These are phyloP conservation scores for Termitomyces sp. DNA, from an alignment of 768 basidiomycete genomes.

Conservation along the genomic window DNA sequence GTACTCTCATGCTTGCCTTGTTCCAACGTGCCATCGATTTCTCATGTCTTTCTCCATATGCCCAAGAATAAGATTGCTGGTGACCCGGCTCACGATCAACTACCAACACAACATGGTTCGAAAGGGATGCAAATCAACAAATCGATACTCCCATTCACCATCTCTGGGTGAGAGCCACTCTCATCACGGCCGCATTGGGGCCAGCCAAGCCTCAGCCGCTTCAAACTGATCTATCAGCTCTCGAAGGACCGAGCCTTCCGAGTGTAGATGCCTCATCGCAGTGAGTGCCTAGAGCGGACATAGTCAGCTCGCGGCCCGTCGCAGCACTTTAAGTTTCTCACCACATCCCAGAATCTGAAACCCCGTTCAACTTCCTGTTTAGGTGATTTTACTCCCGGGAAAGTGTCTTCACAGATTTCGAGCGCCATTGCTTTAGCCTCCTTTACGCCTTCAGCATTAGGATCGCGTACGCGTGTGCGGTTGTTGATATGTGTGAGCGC, in stretches of 20 bases:
- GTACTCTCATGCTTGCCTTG: slow-evolving; percentile 18
- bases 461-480: slow-evolving; percentile 69
- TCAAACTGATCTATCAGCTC: slow-evolving; percentile 96
- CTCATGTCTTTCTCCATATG: slow-evolving; percentile 16
- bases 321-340: slow-evolving; percentile 38
- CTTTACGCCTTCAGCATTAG: slow-evolving; percentile 71
- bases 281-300: slow-evolving; percentile 57
- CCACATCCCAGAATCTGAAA: slow-evolving; percentile 98
- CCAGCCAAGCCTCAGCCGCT: slow-evolving; percentile 90
- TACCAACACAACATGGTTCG: slow-evolving; percentile 14
- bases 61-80: slow-evolving; percentile 17
- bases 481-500: slow-evolving; percentile 87
- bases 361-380: slow-evolving; percentile 90
- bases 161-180: slow-evolving; percentile 3
- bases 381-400: slow-evolving; percentile 86
- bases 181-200: slow-evolving; percentile 80
- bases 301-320: slow-evolving; percentile 2
- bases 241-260: slow-evolving; percentile 72
- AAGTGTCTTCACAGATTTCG: slow-evolving; percentile 90
- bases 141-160: background rate
- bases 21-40: slow-evolving; percentile 14
- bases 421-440: slow-evolving; percentile 85
- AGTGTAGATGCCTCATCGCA: slow-evolving; percentile 86
- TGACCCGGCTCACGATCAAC: slow-evolving; percentile 7
- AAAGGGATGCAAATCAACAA: slow-evolving; percentile 13